Percentiles rank a stretch among this genome's conserved stretches.
phyloP scores from a whole-genome alignment of 73 alveolate species.

The Loxodes magnus region DNA sequence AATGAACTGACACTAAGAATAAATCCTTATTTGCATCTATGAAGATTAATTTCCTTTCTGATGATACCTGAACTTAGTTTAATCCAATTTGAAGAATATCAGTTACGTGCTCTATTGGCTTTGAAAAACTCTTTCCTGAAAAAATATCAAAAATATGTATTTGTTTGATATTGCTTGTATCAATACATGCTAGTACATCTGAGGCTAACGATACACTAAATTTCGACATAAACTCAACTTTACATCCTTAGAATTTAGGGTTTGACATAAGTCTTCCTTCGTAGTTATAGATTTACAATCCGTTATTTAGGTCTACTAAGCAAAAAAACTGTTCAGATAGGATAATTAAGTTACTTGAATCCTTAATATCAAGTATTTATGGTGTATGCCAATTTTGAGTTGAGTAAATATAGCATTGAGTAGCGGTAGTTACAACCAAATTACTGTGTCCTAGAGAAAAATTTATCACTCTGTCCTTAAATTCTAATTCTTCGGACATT shows the following conservation, averaged over 20 bases:
- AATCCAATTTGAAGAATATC: conserved; percentile 62
- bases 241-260: conserved; percentile 83
- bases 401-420: conserved; percentile 88
- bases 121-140: conserved; percentile 77
- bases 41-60: conserved; percentile 91
- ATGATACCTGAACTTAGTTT: conserved; percentile 80
- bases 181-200: conserved; percentile 79
- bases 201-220: conserved; percentile 58
- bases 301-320: conserved; percentile 82
- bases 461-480: conserved; percentile 94
- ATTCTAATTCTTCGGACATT: conserved; percentile 92
- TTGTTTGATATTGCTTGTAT: conserved; percentile 68
- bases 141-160: conserved; percentile 73
- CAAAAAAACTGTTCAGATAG: conserved; percentile 85
- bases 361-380: conserved; percentile 52
- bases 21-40: conserved; percentile 93
- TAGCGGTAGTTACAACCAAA: conserved; percentile 88
- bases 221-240: conserved; percentile 73
- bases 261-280: conserved; percentile 87
- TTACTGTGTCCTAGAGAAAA: conserved; percentile 82
- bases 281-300: conserved; percentile 83
- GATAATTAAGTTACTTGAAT: conserved; percentile 56
- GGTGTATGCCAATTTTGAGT: conserved; percentile 84
- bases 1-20: conserved; percentile 81
- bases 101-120: conserved; percentile 63